phyloP scores from a whole-genome alignment of 1,284 basidiomycete genomes.

The Sporisorium exsertum region DNA sequence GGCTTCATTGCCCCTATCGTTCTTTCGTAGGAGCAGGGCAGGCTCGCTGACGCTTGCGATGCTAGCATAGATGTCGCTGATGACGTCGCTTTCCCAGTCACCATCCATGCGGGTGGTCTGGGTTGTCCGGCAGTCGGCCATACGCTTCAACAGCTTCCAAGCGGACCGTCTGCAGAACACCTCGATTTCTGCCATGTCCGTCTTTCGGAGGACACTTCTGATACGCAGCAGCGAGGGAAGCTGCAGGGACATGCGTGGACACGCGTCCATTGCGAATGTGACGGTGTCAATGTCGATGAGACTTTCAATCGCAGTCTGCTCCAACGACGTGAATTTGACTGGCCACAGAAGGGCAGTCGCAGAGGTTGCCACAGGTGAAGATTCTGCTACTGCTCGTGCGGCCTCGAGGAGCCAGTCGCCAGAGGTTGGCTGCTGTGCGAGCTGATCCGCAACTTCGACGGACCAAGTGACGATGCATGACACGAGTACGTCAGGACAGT shows the following conservation, averaged over 20 bases:
- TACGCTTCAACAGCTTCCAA: conserved; percentile 31
- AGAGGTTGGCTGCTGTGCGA: background rate
- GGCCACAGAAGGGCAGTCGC: conserved; percentile 31
- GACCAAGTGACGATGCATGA: conserved; percentile 39
- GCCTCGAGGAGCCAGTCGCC: conserved; percentile 31
- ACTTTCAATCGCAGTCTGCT: conserved; percentile 20
- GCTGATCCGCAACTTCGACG: background rate
- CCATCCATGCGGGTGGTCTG: background rate
- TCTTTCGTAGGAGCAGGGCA: conserved; percentile 7
- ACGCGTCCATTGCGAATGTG: conserved; percentile 77
- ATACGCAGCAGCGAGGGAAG: conserved; percentile 31
- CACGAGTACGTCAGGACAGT: conserved; percentile 14
- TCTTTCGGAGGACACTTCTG: conserved; percentile 18
- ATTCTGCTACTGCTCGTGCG: conserved; percentile 21
- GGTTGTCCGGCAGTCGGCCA: conserved; percentile 1
- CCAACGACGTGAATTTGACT: conserved; percentile 12
- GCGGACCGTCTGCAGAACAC: conserved; percentile 17
- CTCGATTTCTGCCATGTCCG: background rate
- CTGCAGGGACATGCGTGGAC: conserved; percentile 34
- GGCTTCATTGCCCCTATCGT: background rate
- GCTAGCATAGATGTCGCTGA: conserved; percentile 33
- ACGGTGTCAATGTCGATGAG: conserved; percentile 27
- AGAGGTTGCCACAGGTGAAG: conserved; percentile 28
- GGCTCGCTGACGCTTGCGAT: conserved; percentile 19
- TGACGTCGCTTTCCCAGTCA: conserved; percentile 24